phyloP scores from a whole-genome alignment of 2,329 filamentous ascomycete species.

The Nothopassalora personata region DNA sequence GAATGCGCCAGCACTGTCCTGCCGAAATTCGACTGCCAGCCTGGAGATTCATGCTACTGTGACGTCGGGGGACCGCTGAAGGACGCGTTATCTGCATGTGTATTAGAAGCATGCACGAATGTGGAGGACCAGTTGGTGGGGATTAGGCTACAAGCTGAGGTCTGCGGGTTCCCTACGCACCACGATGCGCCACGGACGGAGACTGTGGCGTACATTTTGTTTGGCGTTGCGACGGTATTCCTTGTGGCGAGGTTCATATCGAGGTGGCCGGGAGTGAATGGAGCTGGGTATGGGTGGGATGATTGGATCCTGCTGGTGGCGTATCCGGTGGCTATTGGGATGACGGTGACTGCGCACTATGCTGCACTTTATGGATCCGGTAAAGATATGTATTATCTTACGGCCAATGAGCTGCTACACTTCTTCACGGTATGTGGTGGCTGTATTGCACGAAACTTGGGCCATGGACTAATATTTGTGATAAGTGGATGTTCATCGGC shows the following conservation, averaged over 20 bases:
- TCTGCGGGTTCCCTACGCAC: background rate
- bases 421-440: background rate
- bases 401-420: background rate
- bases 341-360: slow-evolving; percentile 4
- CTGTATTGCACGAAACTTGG: background rate
- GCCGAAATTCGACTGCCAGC: slow-evolving; percentile 5
- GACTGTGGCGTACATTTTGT: slow-evolving; percentile 1
- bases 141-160: background rate
- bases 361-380: slow-evolving; percentile 4
- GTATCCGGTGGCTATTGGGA: background rate
- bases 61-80: background rate
- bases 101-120: background rate
- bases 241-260: background rate
- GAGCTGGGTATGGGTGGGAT: slow-evolving; percentile 7
- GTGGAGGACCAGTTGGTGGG: background rate
- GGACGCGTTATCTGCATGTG: background rate
- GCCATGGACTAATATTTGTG: background rate
- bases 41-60: background rate
- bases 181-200: background rate
- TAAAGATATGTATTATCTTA: slow-evolving; percentile 1
- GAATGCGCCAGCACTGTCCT: slow-evolving; percentile 2
- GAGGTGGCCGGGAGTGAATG: slow-evolving; percentile 2
- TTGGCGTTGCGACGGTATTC: slow-evolving; percentile 3
- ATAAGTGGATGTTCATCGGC: slow-evolving; percentile 14
- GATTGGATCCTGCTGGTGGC: slow-evolving; percentile 1